Evolutionary conservation across 768 basidiomycete genomes (phyloP).

Genomic region (Serendipita vermifera): DNA sequence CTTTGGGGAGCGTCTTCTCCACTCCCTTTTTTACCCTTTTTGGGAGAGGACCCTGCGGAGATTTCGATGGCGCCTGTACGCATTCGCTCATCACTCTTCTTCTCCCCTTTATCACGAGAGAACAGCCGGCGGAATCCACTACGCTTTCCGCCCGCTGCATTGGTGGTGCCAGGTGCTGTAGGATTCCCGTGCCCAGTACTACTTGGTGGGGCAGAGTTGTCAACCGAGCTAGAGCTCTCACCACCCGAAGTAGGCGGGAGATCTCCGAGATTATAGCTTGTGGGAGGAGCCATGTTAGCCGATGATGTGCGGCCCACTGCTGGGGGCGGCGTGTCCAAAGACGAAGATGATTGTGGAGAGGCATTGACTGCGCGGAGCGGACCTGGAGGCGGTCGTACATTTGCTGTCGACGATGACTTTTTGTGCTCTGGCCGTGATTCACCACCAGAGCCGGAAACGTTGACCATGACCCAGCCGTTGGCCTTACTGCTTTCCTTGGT

Average conservation of each 20-base stretch:
- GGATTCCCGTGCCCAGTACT: neutral
- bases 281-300: neutral
- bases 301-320: neutral
- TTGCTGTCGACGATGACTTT: neutral
- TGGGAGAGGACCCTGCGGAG: no score
- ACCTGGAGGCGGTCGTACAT: neutral
- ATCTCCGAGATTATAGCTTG: neutral
- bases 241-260: neutral
- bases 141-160: neutral
- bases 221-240: constrained; percentile 6
- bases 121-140: constrained; percentile 1
- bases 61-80: no score
- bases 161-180: no score
- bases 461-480: constrained; percentile 7
- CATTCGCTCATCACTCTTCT: neutral
- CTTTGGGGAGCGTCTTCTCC: no score
- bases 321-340: neutral
- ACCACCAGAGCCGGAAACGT: no score
- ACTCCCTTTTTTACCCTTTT: no score
- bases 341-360: neutral
- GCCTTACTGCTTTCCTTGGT: neutral
- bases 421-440: neutral
- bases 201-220: neutral
- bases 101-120: neutral
- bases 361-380: neutral